These are phyloP conservation scores for Phylloboletellus chloephorus DNA, from an alignment of 1,284 basidiomycete species.

Conservation along the genomic window DNA sequence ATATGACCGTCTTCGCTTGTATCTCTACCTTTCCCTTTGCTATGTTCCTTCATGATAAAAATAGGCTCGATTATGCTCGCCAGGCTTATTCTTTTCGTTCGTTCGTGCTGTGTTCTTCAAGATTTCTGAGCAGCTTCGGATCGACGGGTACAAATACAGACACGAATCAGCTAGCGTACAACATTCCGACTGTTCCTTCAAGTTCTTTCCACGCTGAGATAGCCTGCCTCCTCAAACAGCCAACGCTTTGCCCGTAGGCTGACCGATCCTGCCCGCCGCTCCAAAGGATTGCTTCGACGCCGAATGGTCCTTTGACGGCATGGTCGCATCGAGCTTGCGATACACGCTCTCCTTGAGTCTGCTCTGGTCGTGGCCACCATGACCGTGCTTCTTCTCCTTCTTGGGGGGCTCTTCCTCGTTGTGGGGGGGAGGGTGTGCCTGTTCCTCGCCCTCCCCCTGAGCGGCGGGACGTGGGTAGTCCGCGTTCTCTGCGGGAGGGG, in stretches of 20 bases:
- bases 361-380: conserved; percentile 44
- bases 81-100: conserved; percentile 1
- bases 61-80: conserved; percentile 11
- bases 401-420: conserved; percentile 49
- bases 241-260: conserved; percentile 50
- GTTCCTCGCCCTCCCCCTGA: conserved; percentile 39
- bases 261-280: conserved; percentile 49
- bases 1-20: conserved; percentile 23
- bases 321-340: conserved; percentile 47
- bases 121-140: conserved; percentile 2
- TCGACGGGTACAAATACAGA: conserved; percentile 22
- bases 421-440: conserved; percentile 34
- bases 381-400: conserved; percentile 47
- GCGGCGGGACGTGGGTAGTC: conserved; percentile 62
- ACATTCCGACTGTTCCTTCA: background rate
- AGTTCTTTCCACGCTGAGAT: too few relatives aligned
- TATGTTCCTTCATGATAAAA: conserved; percentile 22
- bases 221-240: conserved; percentile 31
- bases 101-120: background rate
- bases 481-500: conserved; percentile 31
- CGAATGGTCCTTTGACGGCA: conserved; percentile 45
- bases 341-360: conserved; percentile 44
- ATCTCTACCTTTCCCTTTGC: conserved; percentile 19
- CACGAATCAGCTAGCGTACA: conserved; percentile 7
- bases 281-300: conserved; percentile 36